Conservation (phyloP, 768 basidiomycete genomes). For the Candolleomyces aberdarensis region DNA sequence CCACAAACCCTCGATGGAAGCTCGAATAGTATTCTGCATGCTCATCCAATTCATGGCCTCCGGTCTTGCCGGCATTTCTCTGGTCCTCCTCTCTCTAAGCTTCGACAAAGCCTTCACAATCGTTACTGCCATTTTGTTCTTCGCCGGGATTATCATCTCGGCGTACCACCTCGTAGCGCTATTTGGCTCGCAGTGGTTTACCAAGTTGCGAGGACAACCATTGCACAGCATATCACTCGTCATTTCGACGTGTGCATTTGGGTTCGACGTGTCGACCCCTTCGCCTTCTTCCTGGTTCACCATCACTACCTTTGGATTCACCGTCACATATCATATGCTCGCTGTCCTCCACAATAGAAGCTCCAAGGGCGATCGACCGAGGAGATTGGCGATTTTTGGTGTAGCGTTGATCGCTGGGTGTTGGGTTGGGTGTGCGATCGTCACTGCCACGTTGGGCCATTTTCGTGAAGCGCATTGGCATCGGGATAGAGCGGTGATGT, state of each 20-base stretch:
- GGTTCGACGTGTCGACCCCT: background rate
- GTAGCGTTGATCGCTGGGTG: background rate
- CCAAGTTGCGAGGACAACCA: background rate
- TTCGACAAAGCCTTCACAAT: constrained; percentile 2
- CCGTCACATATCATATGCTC: background rate
- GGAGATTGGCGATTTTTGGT: background rate
- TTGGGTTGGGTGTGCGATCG: background rate
- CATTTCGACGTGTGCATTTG: background rate
- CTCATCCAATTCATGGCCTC: constrained; percentile 1
- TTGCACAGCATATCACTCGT: background rate
- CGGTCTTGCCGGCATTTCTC: background rate
- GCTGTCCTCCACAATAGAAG: background rate
- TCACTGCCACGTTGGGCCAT: background rate
- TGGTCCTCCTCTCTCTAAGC: background rate
- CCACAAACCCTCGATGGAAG: background rate
- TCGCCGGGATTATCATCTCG: background rate
- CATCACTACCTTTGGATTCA: background rate
- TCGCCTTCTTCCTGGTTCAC: constrained; percentile 1
- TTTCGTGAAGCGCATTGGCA: background rate
- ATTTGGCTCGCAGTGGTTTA: background rate
- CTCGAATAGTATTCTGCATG: constrained; percentile 3
- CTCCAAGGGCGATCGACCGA: background rate
- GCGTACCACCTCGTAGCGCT: background rate
- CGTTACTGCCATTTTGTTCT: background rate
- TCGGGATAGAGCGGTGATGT: background rate